phyloP scores from a whole-genome alignment of 805 yeast species.

The Pichia rugopelliculosa region DNA sequence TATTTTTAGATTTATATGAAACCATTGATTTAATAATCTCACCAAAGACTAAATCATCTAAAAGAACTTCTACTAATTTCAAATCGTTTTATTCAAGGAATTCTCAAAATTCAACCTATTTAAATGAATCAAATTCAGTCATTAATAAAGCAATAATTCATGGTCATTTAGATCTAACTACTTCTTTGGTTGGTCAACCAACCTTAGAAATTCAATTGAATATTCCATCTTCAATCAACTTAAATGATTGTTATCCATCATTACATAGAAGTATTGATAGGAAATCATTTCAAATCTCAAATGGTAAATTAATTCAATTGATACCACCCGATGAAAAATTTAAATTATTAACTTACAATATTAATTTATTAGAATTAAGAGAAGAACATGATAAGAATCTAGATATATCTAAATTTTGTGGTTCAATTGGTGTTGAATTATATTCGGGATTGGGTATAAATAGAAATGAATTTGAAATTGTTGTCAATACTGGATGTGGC shows the following conservation, averaged over 20 bases:
- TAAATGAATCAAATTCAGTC: constrained; percentile 23
- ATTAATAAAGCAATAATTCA: constrained; percentile 42
- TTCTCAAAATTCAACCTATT: not conserved
- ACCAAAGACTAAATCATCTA: constrained; percentile 20
- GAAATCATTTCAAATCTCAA: constrained; percentile 38
- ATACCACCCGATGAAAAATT: constrained; percentile 86
- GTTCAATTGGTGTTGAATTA: constrained; percentile 50
- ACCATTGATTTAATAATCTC: constrained; percentile 47
- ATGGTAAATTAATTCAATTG: constrained; percentile 48
- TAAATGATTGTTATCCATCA: constrained; percentile 20
- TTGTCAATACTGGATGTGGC: constrained; percentile 8
- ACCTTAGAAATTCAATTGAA: constrained; percentile 52
- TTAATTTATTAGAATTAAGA: constrained; percentile 38
- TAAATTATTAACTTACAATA: constrained; percentile 52
- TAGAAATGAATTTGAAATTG: constrained; percentile 56
- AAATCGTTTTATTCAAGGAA: not conserved
- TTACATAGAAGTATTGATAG: constrained; percentile 66
- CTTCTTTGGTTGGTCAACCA: constrained; percentile 75
- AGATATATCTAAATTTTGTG: constrained; percentile 32
- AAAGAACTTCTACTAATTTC: not conserved
- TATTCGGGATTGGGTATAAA: constrained; percentile 44
- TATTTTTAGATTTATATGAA: constrained; percentile 79
- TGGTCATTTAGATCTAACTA: constrained; percentile 58
- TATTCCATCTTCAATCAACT: constrained; percentile 36
- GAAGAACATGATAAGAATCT: constrained; percentile 7